A percentile compares a stretch with the other conserved stretches of the same genome.
Evolutionary conservation across 2,329 filamentous ascomycete genomes (phyloP).

Genomic region (Aspergillus sp.): DNA sequence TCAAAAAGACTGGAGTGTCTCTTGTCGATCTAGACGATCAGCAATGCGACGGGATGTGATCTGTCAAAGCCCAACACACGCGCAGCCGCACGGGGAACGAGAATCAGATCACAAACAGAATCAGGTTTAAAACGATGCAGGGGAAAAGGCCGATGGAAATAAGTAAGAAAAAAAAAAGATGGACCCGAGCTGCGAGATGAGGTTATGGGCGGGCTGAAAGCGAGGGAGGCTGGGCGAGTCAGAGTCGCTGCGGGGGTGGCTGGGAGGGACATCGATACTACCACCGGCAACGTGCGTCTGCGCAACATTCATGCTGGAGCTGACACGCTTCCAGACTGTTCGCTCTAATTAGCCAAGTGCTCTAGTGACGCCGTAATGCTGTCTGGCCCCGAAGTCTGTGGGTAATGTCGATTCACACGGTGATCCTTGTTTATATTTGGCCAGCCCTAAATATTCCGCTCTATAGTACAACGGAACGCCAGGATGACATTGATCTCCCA

Average conservation of each 20-base stretch:
- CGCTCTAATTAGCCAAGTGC: background rate
- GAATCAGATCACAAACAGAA: slow-evolving; percentile 4
- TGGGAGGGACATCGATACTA: slow-evolving; percentile 21
- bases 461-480: background rate
- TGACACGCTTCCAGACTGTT: background rate
- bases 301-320: slow-evolving; percentile 1
- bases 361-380: background rate
- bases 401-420: background rate
- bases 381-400: background rate
- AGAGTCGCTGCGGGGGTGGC: slow-evolving; percentile 27
- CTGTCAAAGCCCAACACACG: background rate
- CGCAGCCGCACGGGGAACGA: slow-evolving; percentile 5
- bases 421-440: slow-evolving; percentile 1
- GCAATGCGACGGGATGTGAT: background rate
- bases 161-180: slow-evolving; percentile 16
- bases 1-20: background rate
- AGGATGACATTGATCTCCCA: background rate
- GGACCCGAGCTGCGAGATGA: slow-evolving; percentile 1
- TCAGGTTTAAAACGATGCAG: background rate
- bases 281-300: background rate
- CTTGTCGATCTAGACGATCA: background rate
- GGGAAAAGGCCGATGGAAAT: slow-evolving; percentile 6
- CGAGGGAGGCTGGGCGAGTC: slow-evolving; percentile 35
- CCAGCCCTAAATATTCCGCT: slow-evolving; percentile 5
- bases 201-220: slow-evolving; percentile 5